Evolutionary conservation across 805 yeast species (phyloP), one percentile per base, ranked within the genome.

Genomic region (Torulaspora quercuum): DNA sequence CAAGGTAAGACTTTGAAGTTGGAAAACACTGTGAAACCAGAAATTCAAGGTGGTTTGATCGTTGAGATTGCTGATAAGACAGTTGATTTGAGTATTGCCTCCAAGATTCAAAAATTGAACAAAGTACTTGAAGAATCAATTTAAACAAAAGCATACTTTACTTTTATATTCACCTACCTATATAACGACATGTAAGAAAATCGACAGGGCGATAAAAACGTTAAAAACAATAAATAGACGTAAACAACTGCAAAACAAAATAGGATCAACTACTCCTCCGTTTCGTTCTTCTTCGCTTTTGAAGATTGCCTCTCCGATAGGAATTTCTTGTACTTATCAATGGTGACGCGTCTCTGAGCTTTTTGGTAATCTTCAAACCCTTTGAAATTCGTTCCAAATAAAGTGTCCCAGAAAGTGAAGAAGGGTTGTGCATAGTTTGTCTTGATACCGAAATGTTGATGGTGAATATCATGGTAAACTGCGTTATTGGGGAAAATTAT

Each of bases 21-120:
- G 54, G 69, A 78, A 53, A 90, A 88, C 74, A 73, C 72, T 49
- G 84, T 90, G 46, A 80, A 87, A 71, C 86, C 95, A 48, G 92
- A 83, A 49, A 85, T 92, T 62, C 74, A 85, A 64, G 98, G 98
- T 61, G 98, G 98, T 57, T 77, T 92, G 64, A 71, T 92, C 53
- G 95, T 92, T 44, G 95, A 89, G 69, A 86, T 92, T 56, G 96
- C 90, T 60, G 98, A 90, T 73, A 86, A 82, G 68, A 89, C 97
- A 47, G 95, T 88, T 56, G 98, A 92, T 70, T 75, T 90, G 65
- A 82, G 95, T 42, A 78, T 92, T 52, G 73, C 89, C 43, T 67
- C 84, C 61, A 88, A 82, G 75, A 78, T 92, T 62, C 72, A 84
- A 64, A 87, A 78, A 71, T 80, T 89, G 68, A 92, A 92, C 83